Evolutionary conservation across 2,329 filamentous ascomycete species (phyloP).

Genomic region (Neofusicoccum laricinum): DNA sequence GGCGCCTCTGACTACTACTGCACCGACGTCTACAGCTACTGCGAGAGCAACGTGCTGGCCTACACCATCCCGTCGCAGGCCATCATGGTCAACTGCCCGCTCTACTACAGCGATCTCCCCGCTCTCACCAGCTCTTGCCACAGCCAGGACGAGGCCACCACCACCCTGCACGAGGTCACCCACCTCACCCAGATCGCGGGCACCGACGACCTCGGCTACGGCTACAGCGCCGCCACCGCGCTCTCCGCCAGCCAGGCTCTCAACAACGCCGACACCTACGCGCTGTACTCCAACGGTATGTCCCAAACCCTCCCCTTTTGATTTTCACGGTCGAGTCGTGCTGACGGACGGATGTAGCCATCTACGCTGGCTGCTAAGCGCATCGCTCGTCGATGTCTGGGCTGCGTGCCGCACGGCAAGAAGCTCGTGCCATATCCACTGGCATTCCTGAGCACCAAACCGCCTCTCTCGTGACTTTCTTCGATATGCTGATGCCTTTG

Average conservation of each 20-base stretch:
- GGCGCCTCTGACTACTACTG: slow-evolving; percentile 58
- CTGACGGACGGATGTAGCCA: neutral
- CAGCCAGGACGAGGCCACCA: slow-evolving; percentile 63
- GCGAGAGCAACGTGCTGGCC: slow-evolving; percentile 53
- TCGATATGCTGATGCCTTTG: neutral
- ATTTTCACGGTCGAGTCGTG: neutral
- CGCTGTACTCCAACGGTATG: slow-evolving; percentile 50
- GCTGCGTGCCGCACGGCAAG: neutral
- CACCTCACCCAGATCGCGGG: slow-evolving; percentile 58
- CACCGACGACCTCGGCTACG: slow-evolving; percentile 58
- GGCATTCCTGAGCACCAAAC: neutral
- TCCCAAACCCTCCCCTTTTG: neutral
- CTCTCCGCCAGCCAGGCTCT: neutral
- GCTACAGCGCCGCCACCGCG: slow-evolving; percentile 40
- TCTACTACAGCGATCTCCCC: slow-evolving; percentile 57
- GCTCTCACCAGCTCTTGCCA: slow-evolving; percentile 54
- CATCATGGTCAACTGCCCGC: slow-evolving; percentile 60
- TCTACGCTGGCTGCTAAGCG: neutral
- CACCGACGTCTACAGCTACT: slow-evolving; percentile 54
- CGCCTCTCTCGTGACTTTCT: neutral
- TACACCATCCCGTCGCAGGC: slow-evolving; percentile 57
- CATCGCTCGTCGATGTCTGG: neutral
- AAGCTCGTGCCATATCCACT: neutral
- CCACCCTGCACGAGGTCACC: slow-evolving; percentile 64
- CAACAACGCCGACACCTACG: slow-evolving; percentile 59